Percentiles rank a stretch among this genome's conserved stretches.
Conservation (phyloP, 2,329 filamentous ascomycete genomes). For the Blumeriella jaapii region DNA sequence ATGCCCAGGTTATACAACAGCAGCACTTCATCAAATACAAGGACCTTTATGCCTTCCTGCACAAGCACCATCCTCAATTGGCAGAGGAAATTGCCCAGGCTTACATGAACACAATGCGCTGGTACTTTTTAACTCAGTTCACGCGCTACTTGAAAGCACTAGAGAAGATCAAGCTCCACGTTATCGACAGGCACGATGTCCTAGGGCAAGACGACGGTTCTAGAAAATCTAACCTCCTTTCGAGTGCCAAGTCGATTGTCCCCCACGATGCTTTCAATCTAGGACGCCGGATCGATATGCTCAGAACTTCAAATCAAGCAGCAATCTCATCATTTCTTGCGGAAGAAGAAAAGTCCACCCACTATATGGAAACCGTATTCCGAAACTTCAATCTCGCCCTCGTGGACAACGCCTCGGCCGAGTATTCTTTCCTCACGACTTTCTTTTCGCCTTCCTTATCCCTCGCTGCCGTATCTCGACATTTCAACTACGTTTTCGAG, state of each 20-base stretch:
- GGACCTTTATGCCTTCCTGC: slow-evolving; percentile 76
- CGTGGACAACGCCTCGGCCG: slow-evolving; percentile 85
- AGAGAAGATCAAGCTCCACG: slow-evolving; percentile 72
- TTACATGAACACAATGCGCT: slow-evolving; percentile 97
- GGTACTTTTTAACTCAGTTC: slow-evolving; percentile 94
- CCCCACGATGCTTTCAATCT: slow-evolving; percentile 82
- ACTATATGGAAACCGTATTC: slow-evolving; percentile 85
- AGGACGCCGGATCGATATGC: slow-evolving; percentile 71
- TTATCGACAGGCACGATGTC: slow-evolving; percentile 71
- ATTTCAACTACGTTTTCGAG: slow-evolving; percentile 81
- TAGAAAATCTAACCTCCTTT: slow-evolving; percentile 49
- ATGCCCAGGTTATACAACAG: slow-evolving; percentile 93
- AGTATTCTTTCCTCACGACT: slow-evolving; percentile 85
- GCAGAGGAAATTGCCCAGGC: slow-evolving; percentile 85
- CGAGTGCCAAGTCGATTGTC: slow-evolving; percentile 38
- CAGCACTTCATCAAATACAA: slow-evolving; percentile 83
- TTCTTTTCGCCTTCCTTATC: slow-evolving; percentile 76
- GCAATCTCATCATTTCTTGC: slow-evolving; percentile 82
- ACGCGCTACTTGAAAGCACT: slow-evolving; percentile 75
- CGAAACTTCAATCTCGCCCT: slow-evolving; percentile 90
- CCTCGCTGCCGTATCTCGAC: slow-evolving; percentile 66
- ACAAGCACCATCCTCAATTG: slow-evolving; percentile 69
- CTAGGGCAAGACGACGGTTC: slow-evolving; percentile 67
- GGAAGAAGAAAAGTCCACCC: slow-evolving; percentile 75
- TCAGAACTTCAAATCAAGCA: slow-evolving; percentile 60